Conservation (phyloP, 257 asterid species). For the Penstemon eatonii region DNA sequence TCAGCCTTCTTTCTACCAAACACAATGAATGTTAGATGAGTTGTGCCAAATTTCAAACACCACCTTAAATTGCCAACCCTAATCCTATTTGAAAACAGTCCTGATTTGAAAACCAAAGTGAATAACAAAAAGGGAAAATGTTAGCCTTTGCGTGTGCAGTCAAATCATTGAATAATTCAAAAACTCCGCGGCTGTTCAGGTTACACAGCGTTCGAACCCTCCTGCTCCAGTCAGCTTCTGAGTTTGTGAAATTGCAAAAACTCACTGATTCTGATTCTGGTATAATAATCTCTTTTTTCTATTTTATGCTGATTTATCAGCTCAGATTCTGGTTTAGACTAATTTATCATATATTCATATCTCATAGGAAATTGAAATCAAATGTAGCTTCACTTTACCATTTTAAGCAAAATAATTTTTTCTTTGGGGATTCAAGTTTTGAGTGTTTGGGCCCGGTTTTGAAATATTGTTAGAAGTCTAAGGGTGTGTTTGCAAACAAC, state of each 20-base stretch:
- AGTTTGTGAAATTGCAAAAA: constrained; percentile 63
- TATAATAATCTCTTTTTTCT: constrained; percentile 25
- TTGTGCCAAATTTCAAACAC: too few relatives aligned
- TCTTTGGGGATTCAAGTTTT: background rate
- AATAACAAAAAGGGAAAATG: constrained; percentile 25
- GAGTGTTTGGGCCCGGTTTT: background rate
- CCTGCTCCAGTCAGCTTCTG: constrained; percentile 63
- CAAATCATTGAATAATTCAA: constrained; percentile 39
- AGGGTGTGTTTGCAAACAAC: too few relatives aligned
- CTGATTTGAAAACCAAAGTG: too few relatives aligned
- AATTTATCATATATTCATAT: background rate
- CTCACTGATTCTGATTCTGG: constrained; percentile 72
- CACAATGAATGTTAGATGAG: too few relatives aligned
- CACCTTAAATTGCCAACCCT: too few relatives aligned
- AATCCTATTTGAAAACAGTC: too few relatives aligned
- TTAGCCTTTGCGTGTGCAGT: constrained; percentile 38
- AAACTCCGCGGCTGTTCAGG: constrained; percentile 29
- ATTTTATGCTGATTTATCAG: background rate
- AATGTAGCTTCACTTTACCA: background rate
- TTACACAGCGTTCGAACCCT: constrained; percentile 61
- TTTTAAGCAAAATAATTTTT: background rate
- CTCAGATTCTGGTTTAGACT: background rate
- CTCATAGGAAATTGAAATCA: background rate
- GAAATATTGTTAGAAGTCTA: background rate
- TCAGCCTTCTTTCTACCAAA: too few relatives aligned